Conservation (phyloP, 2,329 filamentous ascomycete genomes). For the Aspergillus terreus region DNA sequence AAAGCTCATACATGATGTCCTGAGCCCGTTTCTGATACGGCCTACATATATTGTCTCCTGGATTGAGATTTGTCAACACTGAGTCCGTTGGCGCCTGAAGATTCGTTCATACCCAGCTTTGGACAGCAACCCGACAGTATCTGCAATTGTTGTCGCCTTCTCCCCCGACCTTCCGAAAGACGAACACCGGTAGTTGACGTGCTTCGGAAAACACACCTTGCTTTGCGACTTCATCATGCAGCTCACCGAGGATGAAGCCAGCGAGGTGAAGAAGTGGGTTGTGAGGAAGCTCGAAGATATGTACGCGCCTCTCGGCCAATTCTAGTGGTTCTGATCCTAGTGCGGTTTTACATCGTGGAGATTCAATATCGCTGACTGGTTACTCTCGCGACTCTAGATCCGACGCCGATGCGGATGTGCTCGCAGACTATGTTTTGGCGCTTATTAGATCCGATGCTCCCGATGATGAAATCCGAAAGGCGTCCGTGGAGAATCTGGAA, state of each 20-base stretch:
- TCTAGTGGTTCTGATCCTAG: background rate
- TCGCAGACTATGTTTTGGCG: constrained; percentile 60
- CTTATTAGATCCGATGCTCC: constrained; percentile 55
- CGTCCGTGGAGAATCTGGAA: constrained; percentile 53
- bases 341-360: background rate
- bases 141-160: background rate
- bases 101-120: background rate
- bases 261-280: constrained; percentile 55
- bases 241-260: constrained; percentile 51
- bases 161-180: background rate
- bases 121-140: background rate
- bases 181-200: too few species aligned
- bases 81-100: background rate
- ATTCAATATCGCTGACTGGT: background rate
- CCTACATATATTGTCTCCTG: background rate
- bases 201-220: background rate
- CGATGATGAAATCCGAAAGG: constrained; percentile 51
- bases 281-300: constrained; percentile 57
- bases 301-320: constrained; percentile 29
- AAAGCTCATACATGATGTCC: background rate
- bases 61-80: background rate
- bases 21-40: background rate
- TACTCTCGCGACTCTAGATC: constrained; percentile 38
- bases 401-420: constrained; percentile 59
- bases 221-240: constrained; percentile 41